phyloP scores from a whole-genome alignment of 257 asterid genomes.

The Craterostigma plantagineum region DNA sequence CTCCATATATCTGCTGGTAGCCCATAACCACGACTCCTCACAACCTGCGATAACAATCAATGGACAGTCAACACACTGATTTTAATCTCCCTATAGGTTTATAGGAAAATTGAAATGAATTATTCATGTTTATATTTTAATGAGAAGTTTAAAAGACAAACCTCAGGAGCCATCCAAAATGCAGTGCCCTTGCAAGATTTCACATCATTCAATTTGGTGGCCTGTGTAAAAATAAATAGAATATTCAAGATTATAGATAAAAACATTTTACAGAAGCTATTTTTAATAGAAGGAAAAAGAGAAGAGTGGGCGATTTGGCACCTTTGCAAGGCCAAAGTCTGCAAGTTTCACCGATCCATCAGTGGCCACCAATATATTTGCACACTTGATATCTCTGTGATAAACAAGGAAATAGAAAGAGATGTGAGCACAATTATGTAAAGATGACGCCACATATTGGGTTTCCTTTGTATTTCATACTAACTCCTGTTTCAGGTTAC shows the following conservation, averaged over 20 bases:
- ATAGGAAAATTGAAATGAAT: conserved; percentile 1
- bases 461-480: too few species aligned
- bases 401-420: conserved; percentile 1
- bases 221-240: conserved; percentile 28
- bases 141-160: conserved; percentile 15
- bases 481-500: too few species aligned
- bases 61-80: conserved; percentile 5
- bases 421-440: too few species aligned
- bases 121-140: conserved; percentile 1
- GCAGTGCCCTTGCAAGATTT: conserved; percentile 96
- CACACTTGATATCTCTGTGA: conserved; percentile 84
- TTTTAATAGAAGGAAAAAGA: conserved; percentile 3
- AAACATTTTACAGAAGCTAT: background rate
- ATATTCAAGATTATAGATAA: background rate
- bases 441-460: too few species aligned
- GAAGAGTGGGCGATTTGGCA: conserved; percentile 10
- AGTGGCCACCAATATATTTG: conserved; percentile 83
- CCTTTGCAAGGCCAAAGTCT: conserved; percentile 99
- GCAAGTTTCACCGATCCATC: conserved; percentile 88
- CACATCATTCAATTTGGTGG: conserved; percentile 65
- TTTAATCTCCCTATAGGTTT: too few species aligned
- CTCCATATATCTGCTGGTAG: conserved; percentile 97
- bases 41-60: conserved; percentile 38
- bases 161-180: conserved; percentile 99
- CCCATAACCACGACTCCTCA: conserved; percentile 69